phyloP scores from a whole-genome alignment of 2,329 filamentous ascomycete species.

The Sporothrix protearum region DNA sequence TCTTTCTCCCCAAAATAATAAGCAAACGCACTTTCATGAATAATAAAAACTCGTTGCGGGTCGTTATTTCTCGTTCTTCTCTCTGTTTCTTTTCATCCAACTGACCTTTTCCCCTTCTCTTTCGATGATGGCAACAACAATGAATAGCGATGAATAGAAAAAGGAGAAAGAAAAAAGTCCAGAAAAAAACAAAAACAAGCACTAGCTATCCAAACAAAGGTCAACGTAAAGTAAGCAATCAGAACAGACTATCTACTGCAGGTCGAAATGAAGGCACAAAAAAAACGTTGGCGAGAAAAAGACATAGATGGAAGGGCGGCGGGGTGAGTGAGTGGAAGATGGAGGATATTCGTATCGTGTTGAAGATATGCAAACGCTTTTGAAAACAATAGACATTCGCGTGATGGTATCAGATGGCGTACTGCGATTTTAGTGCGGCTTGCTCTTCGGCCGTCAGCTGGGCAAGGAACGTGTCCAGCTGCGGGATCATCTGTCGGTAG shows the following conservation, averaged over 20 bases:
- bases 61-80: constrained; percentile 1
- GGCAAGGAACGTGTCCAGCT: constrained; percentile 53
- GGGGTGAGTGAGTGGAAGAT: neutral
- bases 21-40: neutral
- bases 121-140: neutral
- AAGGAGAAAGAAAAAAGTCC: neutral
- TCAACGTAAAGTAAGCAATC: neutral
- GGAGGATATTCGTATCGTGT: neutral
- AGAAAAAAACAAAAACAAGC: neutral
- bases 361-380: constrained; percentile 12
- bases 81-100: neutral
- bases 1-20: neutral
- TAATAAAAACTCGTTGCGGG: constrained; percentile 9
- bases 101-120: neutral
- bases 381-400: neutral
- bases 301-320: neutral
- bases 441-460: constrained; percentile 51
- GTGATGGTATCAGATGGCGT: constrained; percentile 40
- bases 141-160: neutral
- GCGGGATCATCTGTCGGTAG: constrained; percentile 58
- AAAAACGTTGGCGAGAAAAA: neutral
- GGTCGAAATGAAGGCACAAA: neutral
- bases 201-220: constrained; percentile 12
- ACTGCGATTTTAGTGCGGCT: constrained; percentile 47
- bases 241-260: constrained; percentile 14